A percentile compares a stretch with the other conserved stretches of the same genome.
These are phyloP conservation scores for Fusarium sp. DNA, from an alignment of 2,329 filamentous ascomycete species.

Conservation along the genomic window DNA sequence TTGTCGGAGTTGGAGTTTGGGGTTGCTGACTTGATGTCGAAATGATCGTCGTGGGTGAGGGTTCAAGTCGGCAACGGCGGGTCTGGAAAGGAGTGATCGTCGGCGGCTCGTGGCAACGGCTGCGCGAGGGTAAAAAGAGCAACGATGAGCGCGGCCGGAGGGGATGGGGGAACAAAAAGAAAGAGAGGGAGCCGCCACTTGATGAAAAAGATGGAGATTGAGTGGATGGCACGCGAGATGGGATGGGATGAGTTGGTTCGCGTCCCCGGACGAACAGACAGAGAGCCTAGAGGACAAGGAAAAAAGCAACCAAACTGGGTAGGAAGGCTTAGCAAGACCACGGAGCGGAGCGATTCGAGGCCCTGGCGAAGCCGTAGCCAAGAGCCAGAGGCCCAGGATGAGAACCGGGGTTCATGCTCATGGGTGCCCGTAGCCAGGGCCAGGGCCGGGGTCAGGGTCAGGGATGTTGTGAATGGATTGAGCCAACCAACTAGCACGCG, in stretches of 20 bases:
- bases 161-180: constrained; percentile 25
- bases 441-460: constrained; percentile 10
- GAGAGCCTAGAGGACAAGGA: constrained; percentile 4
- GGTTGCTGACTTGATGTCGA: constrained; percentile 20
- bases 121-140: constrained; percentile 37
- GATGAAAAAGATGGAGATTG: constrained; percentile 27
- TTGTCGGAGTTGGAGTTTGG: constrained; percentile 12
- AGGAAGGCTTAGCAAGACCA: background rate
- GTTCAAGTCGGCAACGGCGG: constrained; percentile 28
- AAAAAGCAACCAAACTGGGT: background rate
- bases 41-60: constrained; percentile 39
- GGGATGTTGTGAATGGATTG: background rate
- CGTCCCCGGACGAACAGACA: background rate
- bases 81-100: constrained; percentile 46
- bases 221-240: constrained; percentile 29
- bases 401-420: too few relatives aligned
- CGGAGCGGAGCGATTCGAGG: constrained; percentile 14
- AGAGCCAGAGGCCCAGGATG: constrained; percentile 3
- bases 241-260: constrained; percentile 9
- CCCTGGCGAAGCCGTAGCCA: constrained; percentile 11
- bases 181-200: constrained; percentile 36
- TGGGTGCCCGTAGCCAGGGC: background rate
- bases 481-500: too few relatives aligned
- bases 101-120: constrained; percentile 43
- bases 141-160: constrained; percentile 15